Conservation (phyloP, 345 rosid genomes). For the Eucalyptus caleyi region DNA sequence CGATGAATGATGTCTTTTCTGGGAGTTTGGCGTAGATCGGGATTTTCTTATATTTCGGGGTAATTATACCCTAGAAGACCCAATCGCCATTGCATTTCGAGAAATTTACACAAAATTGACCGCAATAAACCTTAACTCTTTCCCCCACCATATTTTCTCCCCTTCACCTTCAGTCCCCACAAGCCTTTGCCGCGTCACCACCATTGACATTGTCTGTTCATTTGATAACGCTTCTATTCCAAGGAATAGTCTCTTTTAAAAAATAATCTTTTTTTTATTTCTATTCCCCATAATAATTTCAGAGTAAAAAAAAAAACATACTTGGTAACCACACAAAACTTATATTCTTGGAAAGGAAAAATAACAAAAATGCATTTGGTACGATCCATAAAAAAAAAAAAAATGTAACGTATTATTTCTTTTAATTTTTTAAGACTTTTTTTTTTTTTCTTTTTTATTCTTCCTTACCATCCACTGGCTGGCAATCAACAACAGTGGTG, state of each 20-base stretch:
- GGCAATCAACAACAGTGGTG: fast-evolving
- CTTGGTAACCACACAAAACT: too few relatives aligned
- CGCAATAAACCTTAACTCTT: neutral
- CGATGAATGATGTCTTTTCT: neutral
- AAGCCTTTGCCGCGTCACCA: neutral
- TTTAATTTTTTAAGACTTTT: too few relatives aligned
- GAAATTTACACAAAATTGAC: neutral
- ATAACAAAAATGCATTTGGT: too few relatives aligned
- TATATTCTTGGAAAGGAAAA: too few relatives aligned
- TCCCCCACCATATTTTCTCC: neutral
- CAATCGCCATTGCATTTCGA: neutral
- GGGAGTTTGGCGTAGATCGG: neutral
- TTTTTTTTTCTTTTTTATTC: too few relatives aligned
- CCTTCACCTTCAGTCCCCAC: neutral
- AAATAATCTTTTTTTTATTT: too few relatives aligned
- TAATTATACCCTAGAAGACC: neutral
- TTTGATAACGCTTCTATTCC: too few relatives aligned
- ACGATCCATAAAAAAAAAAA: too few relatives aligned
- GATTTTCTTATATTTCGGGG: neutral
- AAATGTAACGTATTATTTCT: too few relatives aligned
- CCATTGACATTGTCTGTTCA: neutral
- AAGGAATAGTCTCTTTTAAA: fast-evolving
- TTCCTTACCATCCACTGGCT: fast-evolving
- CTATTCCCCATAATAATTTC: fast-evolving
- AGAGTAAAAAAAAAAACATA: too few relatives aligned